Conservation (phyloP, 441 rosid genomes). For the Corymbia citriodora region DNA sequence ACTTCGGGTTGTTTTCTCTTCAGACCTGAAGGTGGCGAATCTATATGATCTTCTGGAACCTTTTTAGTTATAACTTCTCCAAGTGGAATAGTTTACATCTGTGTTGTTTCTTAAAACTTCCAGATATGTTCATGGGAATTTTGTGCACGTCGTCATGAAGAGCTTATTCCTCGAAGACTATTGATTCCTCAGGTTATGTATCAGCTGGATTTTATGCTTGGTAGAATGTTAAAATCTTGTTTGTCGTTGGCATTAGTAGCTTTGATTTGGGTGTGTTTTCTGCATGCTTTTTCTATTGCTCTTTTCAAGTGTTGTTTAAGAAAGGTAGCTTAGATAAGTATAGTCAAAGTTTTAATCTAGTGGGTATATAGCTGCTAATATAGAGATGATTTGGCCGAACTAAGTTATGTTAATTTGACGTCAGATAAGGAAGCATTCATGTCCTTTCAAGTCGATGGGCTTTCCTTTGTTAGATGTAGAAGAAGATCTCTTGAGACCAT, state of each 20-base stretch:
- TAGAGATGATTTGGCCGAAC: background rate
- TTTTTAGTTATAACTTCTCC: background rate
- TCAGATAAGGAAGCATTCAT: background rate
- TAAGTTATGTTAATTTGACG: background rate
- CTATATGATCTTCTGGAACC: background rate
- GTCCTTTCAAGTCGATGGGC: background rate
- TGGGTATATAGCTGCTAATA: background rate
- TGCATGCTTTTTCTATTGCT: background rate
- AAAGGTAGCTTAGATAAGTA: background rate
- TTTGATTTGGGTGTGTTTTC: background rate
- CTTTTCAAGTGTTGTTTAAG: background rate
- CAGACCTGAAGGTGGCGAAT: constrained; percentile 29
- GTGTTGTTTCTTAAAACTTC: background rate
- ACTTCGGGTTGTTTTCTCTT: constrained; percentile 36
- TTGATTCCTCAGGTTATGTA: constrained; percentile 39
- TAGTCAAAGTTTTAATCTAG: background rate
- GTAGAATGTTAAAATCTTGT: background rate
- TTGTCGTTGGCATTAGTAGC: background rate
- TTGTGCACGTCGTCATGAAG: constrained; percentile 48
- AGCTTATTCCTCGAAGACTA: constrained; percentile 48
- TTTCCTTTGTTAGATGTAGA: background rate
- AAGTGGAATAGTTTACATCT: background rate
- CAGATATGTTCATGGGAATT: constrained; percentile 60
- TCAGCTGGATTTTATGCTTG: background rate
- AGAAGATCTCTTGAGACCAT: background rate